Evolutionary conservation across 2,329 filamentous ascomycete species (phyloP).

Genomic region (Trichothecium sympodiale): DNA sequence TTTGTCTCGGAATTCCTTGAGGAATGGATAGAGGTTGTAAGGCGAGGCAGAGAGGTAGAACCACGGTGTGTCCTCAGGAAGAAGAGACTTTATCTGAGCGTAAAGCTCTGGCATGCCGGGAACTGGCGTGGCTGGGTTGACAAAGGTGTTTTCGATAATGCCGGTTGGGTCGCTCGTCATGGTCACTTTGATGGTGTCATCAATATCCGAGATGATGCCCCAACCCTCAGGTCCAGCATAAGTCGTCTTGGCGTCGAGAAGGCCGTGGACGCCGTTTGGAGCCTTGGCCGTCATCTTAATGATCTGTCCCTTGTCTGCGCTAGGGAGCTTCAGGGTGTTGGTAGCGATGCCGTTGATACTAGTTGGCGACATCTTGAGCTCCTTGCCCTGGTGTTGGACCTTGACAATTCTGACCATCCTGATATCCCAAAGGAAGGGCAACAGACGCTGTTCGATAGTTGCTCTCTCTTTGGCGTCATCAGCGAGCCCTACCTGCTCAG

Average conservation of each 20-base stretch:
- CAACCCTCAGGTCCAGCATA: constrained; percentile 72
- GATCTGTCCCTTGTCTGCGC: constrained; percentile 30
- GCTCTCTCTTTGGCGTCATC: constrained; percentile 45
- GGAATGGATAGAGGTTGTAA: constrained; percentile 86
- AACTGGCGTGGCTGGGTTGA: constrained; percentile 60
- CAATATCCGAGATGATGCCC: constrained; percentile 77
- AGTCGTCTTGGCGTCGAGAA: constrained; percentile 55
- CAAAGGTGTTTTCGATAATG: constrained; percentile 75
- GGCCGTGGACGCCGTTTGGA: constrained; percentile 39
- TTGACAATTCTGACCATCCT: constrained; percentile 58
- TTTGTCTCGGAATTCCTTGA: constrained; percentile 59
- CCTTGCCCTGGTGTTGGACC: constrained; percentile 41
- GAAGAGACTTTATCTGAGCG: constrained; percentile 43
- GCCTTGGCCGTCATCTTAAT: constrained; percentile 38
- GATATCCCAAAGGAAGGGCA: constrained; percentile 70
- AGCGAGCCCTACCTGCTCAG: constrained; percentile 55
- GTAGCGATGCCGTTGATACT: constrained; percentile 61
- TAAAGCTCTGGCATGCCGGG: constrained; percentile 81
- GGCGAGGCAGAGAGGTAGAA: constrained; percentile 93
- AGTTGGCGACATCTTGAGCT: constrained; percentile 54
- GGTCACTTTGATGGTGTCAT: constrained; percentile 92
- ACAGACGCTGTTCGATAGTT: constrained; percentile 56
- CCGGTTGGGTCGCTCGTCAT: constrained; percentile 69
- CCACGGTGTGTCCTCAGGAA: constrained; percentile 56
- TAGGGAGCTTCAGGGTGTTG: constrained; percentile 44